phyloP scores from a whole-genome alignment of 345 rosid species.

The Sisymbrium irio region DNA sequence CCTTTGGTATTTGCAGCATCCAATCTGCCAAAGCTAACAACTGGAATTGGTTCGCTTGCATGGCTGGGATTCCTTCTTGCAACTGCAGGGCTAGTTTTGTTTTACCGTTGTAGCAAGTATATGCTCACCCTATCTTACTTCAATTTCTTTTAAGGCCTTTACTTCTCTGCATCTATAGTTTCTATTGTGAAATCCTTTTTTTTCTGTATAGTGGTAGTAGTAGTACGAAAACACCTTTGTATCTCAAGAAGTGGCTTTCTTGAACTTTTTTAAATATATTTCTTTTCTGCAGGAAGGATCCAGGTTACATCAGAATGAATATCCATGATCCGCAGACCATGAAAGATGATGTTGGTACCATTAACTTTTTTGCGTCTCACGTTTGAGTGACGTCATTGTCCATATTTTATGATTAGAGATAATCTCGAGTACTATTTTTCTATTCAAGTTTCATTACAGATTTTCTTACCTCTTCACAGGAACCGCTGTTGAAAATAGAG shows the following conservation, averaged over 20 bases:
- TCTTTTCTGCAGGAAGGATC: constrained; percentile 76
- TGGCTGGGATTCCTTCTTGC: constrained; percentile 83
- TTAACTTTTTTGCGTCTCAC: constrained; percentile 17
- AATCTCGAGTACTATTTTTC: not conserved
- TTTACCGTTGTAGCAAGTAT: constrained; percentile 96
- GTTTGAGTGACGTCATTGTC: constrained; percentile 1
- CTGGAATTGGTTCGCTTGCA: constrained; percentile 76
- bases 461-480: constrained; percentile 44
- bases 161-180: constrained; percentile 10
- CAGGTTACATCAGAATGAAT: constrained; percentile 85
- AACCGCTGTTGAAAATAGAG: constrained; percentile 88
- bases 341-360: constrained; percentile 82
- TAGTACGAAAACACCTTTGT: not conserved
- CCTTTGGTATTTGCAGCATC: constrained; percentile 51
- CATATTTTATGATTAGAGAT: not conserved
- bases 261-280: not conserved
- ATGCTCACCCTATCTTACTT: not conserved
- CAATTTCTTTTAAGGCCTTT: not conserved
- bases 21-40: constrained; percentile 69
- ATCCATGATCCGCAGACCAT: constrained; percentile 72
- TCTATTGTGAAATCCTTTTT: not conserved
- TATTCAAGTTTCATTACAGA: constrained; percentile 2
- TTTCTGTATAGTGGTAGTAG: constrained; percentile 9
- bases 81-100: constrained; percentile 66
- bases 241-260: constrained; percentile 5